Evolutionary conservation across 495 filamentous ascomycete species (phyloP).

Genomic region (Neurospora tetraspora): DNA sequence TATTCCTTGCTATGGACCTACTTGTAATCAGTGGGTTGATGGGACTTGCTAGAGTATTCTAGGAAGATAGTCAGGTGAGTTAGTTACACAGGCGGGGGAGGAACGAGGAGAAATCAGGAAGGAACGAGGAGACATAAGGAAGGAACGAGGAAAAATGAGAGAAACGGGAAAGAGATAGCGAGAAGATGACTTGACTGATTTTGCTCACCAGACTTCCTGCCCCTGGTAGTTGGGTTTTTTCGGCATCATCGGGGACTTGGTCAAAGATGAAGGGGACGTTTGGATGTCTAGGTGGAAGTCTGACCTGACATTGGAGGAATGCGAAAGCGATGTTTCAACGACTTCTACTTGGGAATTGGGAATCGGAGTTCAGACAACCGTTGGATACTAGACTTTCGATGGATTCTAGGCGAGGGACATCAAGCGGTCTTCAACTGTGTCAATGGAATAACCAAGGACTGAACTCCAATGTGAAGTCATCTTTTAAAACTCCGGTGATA

Average conservation of each 20-base stretch:
- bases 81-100: too few relatives aligned
- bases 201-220: not conserved
- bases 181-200: not conserved
- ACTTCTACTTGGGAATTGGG: not conserved
- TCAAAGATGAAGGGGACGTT: not conserved
- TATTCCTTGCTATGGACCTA: not conserved
- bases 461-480: not conserved
- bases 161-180: too few relatives aligned
- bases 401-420: not conserved
- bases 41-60: not conserved
- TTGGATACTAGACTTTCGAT: not conserved
- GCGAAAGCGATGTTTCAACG: not conserved
- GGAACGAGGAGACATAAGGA: too few relatives aligned
- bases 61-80: too few relatives aligned
- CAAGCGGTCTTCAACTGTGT: not conserved
- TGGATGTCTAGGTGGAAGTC: not conserved
- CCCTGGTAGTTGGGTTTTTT: not conserved
- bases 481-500: not conserved
- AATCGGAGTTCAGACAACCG: not conserved
- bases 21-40: not conserved
- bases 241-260: not conserved
- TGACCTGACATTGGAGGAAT: not conserved
- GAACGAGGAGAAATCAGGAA: too few relatives aligned
- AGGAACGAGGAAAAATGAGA: too few relatives aligned
- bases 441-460: not conserved